Conservation (phyloP, 768 basidiomycete species). For the Psilocybe cubensis region DNA sequence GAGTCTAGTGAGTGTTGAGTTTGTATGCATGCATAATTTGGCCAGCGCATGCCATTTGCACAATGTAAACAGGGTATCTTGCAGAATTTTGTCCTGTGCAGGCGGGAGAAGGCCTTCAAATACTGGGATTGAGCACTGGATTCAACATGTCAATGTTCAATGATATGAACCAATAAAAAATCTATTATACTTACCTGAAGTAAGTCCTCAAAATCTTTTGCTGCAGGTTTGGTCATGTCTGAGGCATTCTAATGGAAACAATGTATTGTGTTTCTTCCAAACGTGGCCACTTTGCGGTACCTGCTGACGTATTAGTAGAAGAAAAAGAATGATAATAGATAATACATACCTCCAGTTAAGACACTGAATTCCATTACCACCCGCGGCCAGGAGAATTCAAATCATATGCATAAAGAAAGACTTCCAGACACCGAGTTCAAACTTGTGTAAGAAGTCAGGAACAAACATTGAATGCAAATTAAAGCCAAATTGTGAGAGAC, state of each 20-base stretch:
- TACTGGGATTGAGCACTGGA: conserved; percentile 36
- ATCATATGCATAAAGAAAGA: conserved; percentile 32
- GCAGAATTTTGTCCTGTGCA: conserved; percentile 27
- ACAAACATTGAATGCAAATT: conserved; percentile 29
- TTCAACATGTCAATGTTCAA: too few species aligned
- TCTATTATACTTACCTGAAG: conserved; percentile 30
- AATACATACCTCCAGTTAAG: conserved; percentile 27
- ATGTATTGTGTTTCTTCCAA: conserved; percentile 31
- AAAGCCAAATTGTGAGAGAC: conserved; percentile 18
- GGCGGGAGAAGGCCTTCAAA: conserved; percentile 35
- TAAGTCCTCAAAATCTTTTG: conserved; percentile 40
- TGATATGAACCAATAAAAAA: not conserved
- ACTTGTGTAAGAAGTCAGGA: conserved; percentile 38
- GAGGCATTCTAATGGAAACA: conserved; percentile 32
- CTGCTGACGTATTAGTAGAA: conserved; percentile 4
- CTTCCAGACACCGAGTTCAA: conserved; percentile 40
- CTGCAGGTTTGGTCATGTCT: conserved; percentile 34
- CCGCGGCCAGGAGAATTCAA: conserved; percentile 27
- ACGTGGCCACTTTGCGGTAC: conserved; percentile 25
- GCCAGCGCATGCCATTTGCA: conserved; percentile 39
- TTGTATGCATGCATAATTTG: conserved; percentile 37
- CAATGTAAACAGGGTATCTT: conserved; percentile 30
- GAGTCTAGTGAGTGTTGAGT: conserved; percentile 35
- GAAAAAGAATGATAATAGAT: not conserved
- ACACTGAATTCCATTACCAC: conserved; percentile 16